phyloP scores from a whole-genome alignment of 805 yeast species.

The Barnettozyma salicaria region DNA sequence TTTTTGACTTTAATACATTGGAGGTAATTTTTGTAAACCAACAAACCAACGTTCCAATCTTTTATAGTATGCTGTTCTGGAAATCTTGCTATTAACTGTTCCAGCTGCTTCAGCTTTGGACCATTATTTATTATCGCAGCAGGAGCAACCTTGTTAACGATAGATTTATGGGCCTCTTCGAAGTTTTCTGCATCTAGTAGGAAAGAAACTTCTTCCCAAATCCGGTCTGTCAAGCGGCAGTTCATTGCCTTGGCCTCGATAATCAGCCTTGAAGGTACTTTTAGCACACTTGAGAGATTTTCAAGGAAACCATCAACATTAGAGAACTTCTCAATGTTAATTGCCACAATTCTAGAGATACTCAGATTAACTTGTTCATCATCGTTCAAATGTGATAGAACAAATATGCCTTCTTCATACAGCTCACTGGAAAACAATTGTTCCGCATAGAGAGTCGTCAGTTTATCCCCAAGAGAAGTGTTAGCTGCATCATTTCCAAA shows the following conservation, averaged over 20 bases:
- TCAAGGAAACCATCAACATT: slow-evolving; percentile 25
- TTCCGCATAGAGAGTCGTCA: slow-evolving; percentile 41
- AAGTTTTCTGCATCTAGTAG: slow-evolving; percentile 55
- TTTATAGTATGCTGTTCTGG: slow-evolving; percentile 39
- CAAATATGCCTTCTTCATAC: slow-evolving; percentile 57
- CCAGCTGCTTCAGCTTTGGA: slow-evolving; percentile 26
- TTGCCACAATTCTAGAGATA: slow-evolving; percentile 30
- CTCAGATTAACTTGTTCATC: slow-evolving; percentile 39
- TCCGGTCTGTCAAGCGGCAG: slow-evolving; percentile 44
- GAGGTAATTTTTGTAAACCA: slow-evolving; percentile 48
- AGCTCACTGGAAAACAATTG: slow-evolving; percentile 43
- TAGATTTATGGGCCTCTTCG: slow-evolving; percentile 56
- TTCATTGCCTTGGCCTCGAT: slow-evolving; percentile 56
- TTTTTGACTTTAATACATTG: slow-evolving; percentile 26
- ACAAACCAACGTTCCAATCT: slow-evolving; percentile 54
- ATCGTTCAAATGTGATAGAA: slow-evolving; percentile 49
- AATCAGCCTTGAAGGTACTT: slow-evolving; percentile 43
- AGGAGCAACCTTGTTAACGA: slow-evolving; percentile 66
- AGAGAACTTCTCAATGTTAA: slow-evolving; percentile 22
- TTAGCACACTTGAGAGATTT: slow-evolving; percentile 33
- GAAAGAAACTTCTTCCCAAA: slow-evolving; percentile 53
- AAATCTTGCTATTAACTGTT: slow-evolving; percentile 35
- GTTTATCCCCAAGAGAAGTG: slow-evolving; percentile 29
- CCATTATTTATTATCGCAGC: slow-evolving; percentile 49
- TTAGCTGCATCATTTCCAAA: slow-evolving; percentile 19